Base-by-base conservation (phyloP, 2,329 filamentous ascomycete species). In the Colletotrichum melonis region DNA sequence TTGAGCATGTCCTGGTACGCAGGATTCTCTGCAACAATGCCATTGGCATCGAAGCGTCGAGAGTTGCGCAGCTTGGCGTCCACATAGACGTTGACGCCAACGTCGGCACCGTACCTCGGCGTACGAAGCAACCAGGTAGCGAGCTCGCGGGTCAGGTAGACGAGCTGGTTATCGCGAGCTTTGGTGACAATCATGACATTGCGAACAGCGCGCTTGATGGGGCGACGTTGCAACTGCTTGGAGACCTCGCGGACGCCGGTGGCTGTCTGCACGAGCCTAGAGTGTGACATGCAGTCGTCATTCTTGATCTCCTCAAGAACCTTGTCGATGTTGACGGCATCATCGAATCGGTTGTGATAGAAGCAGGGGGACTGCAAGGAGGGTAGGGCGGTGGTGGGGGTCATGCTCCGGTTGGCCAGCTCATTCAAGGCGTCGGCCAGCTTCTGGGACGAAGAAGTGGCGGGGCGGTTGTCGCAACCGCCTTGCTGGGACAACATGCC, bases 151-250 rank as follows among this genome's bases (percentile, higher is more conserved):
- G 97, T 99, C 77, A 98, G 87, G 77, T 93, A 90, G 42, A 99
- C 96, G 19, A 99, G 89, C 77, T 94, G 92, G 80, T 99, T 98
- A 84, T 99, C 97, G 75, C 97, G 92, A 26, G 97, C 97, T 84
- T 98, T 99, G 74, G 97, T 99, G 76, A 99, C 94, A 79, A 99
- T 98, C 97, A 99, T 98, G 79, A 99, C 91, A 81, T 95, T 98
- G 79, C 91, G 92, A 59, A 99, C 95, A 12, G 95, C 95, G 76
- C 95, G 92, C 84, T 94, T 97, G 83, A 98, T 95, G 26, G 97
- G 96, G 54, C 95, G 91, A 69, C 96, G 92, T 84, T 98, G 96
- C 72, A 99, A 88, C 84, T 98, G 97, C 83, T 97, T 96, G 19
- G 95, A 97, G 14, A 99, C 95, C 84, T 99, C 97, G 66, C 97